phyloP scores from a whole-genome alignment of 2,329 filamentous ascomycete genomes.

The Rasamsonia emersonii region DNA sequence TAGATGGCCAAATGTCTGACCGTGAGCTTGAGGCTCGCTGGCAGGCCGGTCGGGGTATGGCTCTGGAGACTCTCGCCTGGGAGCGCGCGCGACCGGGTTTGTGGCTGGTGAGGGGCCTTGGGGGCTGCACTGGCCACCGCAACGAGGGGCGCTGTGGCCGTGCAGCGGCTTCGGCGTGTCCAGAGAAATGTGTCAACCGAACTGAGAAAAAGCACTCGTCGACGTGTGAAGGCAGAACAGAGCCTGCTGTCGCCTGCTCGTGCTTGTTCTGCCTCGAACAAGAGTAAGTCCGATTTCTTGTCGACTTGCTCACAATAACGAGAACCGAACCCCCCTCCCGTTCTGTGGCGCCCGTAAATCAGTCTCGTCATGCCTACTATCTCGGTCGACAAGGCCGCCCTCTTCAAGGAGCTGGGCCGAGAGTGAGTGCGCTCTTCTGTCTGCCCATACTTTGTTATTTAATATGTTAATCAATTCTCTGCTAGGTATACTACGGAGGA shows the following conservation, averaged over 20 bases:
- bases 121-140: neutral
- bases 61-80: neutral
- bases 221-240: too few species aligned
- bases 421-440: slow-evolving; percentile 49
- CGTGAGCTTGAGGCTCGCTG: slow-evolving; percentile 8
- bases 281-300: too few species aligned
- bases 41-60: slow-evolving; percentile 1
- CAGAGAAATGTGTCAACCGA: too few species aligned
- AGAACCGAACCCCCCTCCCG: too few species aligned
- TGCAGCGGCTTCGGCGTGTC: too few species aligned
- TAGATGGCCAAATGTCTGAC: slow-evolving; percentile 5
- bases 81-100: slow-evolving; percentile 5
- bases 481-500: slow-evolving; percentile 78
- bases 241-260: neutral
- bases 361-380: slow-evolving; percentile 80
- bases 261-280: neutral
- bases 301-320: too few species aligned
- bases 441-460: slow-evolving; percentile 1
- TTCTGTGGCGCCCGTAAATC: too few species aligned
- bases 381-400: slow-evolving; percentile 87
- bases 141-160: slow-evolving; percentile 7
- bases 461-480: slow-evolving; percentile 4
- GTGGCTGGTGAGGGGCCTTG: slow-evolving; percentile 20
- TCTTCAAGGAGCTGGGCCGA: slow-evolving; percentile 85
- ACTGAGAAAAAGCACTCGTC: too few species aligned